phyloP scores from a whole-genome alignment of 768 basidiomycete species.

The Pisolithus marmoratus region DNA sequence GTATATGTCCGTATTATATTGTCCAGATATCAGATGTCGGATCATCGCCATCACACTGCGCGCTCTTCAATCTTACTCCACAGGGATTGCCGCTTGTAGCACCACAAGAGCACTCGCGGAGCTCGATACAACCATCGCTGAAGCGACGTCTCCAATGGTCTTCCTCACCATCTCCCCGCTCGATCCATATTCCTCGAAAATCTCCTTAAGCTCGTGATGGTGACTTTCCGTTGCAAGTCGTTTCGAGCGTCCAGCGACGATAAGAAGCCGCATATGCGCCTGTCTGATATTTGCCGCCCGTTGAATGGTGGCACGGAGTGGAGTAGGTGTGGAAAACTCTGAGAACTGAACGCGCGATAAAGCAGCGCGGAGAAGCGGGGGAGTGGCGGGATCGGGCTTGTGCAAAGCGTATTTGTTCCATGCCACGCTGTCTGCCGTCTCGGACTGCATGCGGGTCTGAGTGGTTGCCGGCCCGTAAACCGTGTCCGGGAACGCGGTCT shows the following conservation, averaged over 20 bases:
- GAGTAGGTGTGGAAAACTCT: slow-evolving; percentile 47
- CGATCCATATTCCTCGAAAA: slow-evolving; percentile 42
- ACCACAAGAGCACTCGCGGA: slow-evolving; percentile 55
- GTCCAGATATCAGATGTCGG: too few species aligned
- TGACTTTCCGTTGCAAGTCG: slow-evolving; percentile 72
- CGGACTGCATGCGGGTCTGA: slow-evolving; percentile 65
- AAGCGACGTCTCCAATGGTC: slow-evolving; percentile 84
- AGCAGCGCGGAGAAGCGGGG: slow-evolving; percentile 25
- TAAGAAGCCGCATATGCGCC: slow-evolving; percentile 40
- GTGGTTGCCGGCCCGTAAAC: slow-evolving; percentile 62
- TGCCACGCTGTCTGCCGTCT: slow-evolving; percentile 75
- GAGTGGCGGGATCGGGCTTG: slow-evolving; percentile 10
- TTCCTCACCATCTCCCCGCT: slow-evolving; percentile 45
- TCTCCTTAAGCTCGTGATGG: slow-evolving; percentile 56
- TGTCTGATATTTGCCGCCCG: slow-evolving; percentile 33
- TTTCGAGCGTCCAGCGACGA: slow-evolving; percentile 71
- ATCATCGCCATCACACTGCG: not conserved
- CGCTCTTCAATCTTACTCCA: slow-evolving; percentile 1
- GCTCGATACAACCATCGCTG: slow-evolving; percentile 67
- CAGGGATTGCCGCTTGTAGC: slow-evolving; percentile 48
- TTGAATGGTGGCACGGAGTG: slow-evolving; percentile 50
- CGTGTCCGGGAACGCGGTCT: slow-evolving; percentile 55
- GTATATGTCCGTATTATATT: not conserved
- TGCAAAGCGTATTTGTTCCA: slow-evolving; percentile 59
- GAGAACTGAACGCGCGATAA: slow-evolving; percentile 60